Percentiles rank a stretch among this genome's conserved stretches.
Conservation (phyloP, 2,329 filamentous ascomycete species). For the Didymella segeticola region DNA sequence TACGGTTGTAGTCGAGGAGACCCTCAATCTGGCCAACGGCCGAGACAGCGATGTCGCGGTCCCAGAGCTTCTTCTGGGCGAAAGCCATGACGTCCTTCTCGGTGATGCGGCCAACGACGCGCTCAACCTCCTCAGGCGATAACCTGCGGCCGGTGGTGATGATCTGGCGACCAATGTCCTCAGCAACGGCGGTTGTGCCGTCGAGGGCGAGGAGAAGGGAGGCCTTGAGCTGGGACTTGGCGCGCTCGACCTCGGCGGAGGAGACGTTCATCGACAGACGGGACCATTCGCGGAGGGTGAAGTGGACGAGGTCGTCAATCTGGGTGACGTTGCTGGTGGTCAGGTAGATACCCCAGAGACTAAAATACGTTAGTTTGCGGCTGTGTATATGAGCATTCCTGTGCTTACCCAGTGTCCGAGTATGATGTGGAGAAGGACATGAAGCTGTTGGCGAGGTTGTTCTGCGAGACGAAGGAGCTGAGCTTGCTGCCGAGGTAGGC, state of each 20-base stretch:
- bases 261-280: constrained; percentile 88
- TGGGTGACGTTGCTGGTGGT: constrained; percentile 86
- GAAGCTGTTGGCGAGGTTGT: constrained; percentile 98
- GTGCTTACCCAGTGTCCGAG: constrained; percentile 91
- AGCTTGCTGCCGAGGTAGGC: constrained; percentile 98
- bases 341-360: constrained; percentile 99
- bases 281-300: constrained; percentile 97
- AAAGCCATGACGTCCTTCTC: constrained; percentile 98
- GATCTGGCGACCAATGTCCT: constrained; percentile 98
- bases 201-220: constrained; percentile 96
- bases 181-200: constrained; percentile 94
- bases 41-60: constrained; percentile 92
- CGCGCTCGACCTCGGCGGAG: constrained; percentile 92
- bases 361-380: constrained; percentile 52
- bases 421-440: constrained; percentile 99
- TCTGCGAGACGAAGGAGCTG: constrained; percentile 89
- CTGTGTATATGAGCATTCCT: not conserved
- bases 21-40: constrained; percentile 94
- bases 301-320: constrained; percentile 96
- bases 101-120: constrained; percentile 84
- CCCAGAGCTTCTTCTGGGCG: constrained; percentile 93
- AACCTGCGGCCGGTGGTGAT: constrained; percentile 94
- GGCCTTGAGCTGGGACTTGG: constrained; percentile 98
- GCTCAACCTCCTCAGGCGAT: constrained; percentile 92
- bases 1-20: constrained; percentile 75